A percentile compares a stretch with the other conserved stretches of the same genome.
Conservation (phyloP, 129 eudicot genomes). For the Lonicera japonica region DNA sequence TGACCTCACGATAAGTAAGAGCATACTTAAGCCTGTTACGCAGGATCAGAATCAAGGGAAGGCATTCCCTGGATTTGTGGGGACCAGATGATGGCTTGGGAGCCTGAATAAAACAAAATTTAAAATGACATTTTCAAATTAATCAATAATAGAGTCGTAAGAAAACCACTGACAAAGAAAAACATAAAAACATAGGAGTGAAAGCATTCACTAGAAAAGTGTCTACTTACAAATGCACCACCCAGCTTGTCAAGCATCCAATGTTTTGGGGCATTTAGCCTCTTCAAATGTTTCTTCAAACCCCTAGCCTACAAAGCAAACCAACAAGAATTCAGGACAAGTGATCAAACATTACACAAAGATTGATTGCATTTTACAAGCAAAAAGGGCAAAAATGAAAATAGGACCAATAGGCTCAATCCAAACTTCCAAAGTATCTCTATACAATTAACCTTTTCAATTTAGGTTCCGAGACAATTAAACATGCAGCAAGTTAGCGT, state of each 20-base stretch:
- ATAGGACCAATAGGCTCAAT: not conserved
- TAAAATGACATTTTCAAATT: not conserved
- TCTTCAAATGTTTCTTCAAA: slow-evolving; percentile 49
- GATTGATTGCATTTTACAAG: not conserved
- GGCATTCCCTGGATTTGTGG: slow-evolving; percentile 51
- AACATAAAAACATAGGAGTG: not conserved
- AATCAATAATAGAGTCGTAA: not conserved
- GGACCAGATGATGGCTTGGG: slow-evolving; percentile 66
- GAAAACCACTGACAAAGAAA: not conserved
- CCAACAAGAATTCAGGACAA: not conserved
- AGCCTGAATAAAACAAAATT: slow-evolving; percentile 22
- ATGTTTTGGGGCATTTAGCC: slow-evolving; percentile 57
- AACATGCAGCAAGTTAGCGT: too few relatives aligned
- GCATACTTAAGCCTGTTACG: slow-evolving; percentile 58
- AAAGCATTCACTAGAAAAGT: not conserved
- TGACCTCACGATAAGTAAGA: slow-evolving; percentile 55
- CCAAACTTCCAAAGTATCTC: too few relatives aligned
- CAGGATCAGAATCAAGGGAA: slow-evolving; percentile 44
- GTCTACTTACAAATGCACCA: slow-evolving; percentile 54
- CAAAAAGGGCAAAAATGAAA: not conserved
- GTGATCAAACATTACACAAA: not conserved
- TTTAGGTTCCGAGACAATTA: too few relatives aligned
- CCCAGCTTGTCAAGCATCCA: slow-evolving; percentile 67
- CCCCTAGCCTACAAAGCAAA: slow-evolving; percentile 38
- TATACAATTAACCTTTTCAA: too few relatives aligned